These are phyloP conservation scores for Penicillium sp. DNA, from an alignment of 2,329 filamentous ascomycete genomes.

Conservation along the genomic window DNA sequence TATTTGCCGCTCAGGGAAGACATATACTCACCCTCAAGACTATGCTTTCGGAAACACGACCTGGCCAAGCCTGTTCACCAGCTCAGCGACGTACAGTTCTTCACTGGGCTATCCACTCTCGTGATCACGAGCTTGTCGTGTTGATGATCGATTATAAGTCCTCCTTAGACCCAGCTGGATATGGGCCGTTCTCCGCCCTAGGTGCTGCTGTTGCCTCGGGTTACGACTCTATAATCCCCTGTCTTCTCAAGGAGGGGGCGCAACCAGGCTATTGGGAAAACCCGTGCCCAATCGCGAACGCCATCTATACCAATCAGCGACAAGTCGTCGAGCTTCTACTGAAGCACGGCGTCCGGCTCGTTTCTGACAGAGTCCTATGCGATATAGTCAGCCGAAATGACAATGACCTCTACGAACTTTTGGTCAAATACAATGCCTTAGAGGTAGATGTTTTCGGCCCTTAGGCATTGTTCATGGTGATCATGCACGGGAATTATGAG, in stretches of 20 bases:
- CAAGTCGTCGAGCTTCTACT: not conserved
- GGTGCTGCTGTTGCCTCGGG: not conserved
- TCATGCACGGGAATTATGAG: not conserved
- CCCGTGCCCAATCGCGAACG: not conserved
- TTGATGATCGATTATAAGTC: not conserved
- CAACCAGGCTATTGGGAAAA: not conserved
- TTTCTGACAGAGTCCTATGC: not conserved
- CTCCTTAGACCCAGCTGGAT: not conserved
- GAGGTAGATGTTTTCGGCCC: not conserved
- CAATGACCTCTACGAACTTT: not conserved
- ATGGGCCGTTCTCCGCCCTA: not conserved
- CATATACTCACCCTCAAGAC: not conserved
- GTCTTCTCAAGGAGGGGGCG: not conserved
- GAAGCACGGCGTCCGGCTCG: not conserved
- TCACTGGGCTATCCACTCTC: not conserved
- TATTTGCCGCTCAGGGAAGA: not conserved
- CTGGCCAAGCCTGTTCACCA: not conserved
- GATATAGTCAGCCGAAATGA: not conserved
- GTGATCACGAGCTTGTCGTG: not conserved
- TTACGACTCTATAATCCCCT: not conserved
- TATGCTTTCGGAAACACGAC: not conserved
- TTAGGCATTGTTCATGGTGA: not conserved
- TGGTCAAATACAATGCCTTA: not conserved
- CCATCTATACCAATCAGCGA: not conserved
- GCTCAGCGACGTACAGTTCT: not conserved